Base-by-base conservation (phyloP, 2,329 filamentous ascomycete genomes). In the Penicillium crustosum region DNA sequence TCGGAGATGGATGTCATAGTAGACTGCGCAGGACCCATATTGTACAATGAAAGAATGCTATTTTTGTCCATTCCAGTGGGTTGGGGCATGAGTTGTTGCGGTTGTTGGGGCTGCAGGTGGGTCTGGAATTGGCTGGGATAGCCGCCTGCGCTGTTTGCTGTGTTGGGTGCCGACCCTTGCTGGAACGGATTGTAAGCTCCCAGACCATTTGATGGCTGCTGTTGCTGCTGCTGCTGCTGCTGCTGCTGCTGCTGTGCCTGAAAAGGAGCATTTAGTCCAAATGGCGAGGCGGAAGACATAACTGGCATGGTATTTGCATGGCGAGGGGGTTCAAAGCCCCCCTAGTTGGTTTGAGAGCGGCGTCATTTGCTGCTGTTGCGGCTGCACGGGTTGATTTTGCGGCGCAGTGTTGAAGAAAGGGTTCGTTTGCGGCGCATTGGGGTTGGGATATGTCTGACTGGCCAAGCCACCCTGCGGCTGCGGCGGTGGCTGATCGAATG, bases 31-130 rank as follows among this genome's bases (percentile, higher is more conserved):
- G 74, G 70, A 15, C 77, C 74, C 53, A 79, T 72, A 54, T 76
- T 79, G 61, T 79, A 81, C 13, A 81, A 67, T 15, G 78, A 75
- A 36, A 81, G 69, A 47, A 81, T 81, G 51, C 74, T 77, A 38
- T 71, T 74, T 62, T 80, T 81, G 58, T 81, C 77, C 58, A 80
- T 69, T 21, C 75, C 73, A 4, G 77, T 78, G 43, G 71, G 70
- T 61, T 80, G 78, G 5, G 74, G 63, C 29, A 64, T 63, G n/a
- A 77, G 66, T 36, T 68, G 67, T 60, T 75, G 72, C 2, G 61
- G 50, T 48, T 69, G 66, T 25, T 59, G 58, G 0, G 29, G 55
- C 35, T 59, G 66, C 47, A 61, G 56, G 23, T 65, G 62, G 10
- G 64, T 62, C 43, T 68, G 66, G 48, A 67, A 68, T 56, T 68